Evolutionary conservation across 345 rosid genomes (phyloP), one percentile per base, ranked within the genome.

Genomic region (Luvunga scandens): DNA sequence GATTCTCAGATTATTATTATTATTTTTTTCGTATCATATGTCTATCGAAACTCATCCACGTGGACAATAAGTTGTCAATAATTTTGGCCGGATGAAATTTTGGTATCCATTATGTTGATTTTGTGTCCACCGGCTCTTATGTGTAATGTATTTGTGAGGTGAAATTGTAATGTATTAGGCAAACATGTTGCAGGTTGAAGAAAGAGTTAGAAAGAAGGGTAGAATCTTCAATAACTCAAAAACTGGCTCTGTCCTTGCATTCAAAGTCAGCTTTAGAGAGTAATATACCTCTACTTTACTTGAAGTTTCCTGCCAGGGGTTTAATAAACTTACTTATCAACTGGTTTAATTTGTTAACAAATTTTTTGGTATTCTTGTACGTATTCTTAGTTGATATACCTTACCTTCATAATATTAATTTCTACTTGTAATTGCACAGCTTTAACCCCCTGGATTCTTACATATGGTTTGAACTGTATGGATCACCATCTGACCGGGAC

Each of bases 251-350:
- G 85, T 95, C 48, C 88, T 95, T 78, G 85, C 98, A 76, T 95
- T 91, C 86, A 93, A 95, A 90, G 98, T 93, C 80, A 90, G 86
- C 91, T 94, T 94, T 80, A 90, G 97, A 94, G 93, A 92, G 98
- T 91, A 85, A 82, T 85, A 73, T 30, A 22, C 45, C 71, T 64
- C 75, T 36, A 34, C 53, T 72, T 4, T 10, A 31, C 65, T 56
- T 53, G 14, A 21, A 56, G 2, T 13, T 34, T 72, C 66, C n/a
- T 1, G 22, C 33, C 34, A 25, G 42, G 4, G 53, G 72, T 69
- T 27, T 42, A 69, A 6, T 42, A 12, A 42, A 69, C 72, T 69
- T 69, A 24, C 56, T 42, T 9, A 48, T 66, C 27, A 9, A 10
- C 22, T 66, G 24, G 42, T 66, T 62, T 10, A 63, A 63, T 14